These are phyloP conservation scores for Vanderwaltozyma tropicalis DNA, from an alignment of 805 yeast species.

Conservation along the genomic window DNA sequence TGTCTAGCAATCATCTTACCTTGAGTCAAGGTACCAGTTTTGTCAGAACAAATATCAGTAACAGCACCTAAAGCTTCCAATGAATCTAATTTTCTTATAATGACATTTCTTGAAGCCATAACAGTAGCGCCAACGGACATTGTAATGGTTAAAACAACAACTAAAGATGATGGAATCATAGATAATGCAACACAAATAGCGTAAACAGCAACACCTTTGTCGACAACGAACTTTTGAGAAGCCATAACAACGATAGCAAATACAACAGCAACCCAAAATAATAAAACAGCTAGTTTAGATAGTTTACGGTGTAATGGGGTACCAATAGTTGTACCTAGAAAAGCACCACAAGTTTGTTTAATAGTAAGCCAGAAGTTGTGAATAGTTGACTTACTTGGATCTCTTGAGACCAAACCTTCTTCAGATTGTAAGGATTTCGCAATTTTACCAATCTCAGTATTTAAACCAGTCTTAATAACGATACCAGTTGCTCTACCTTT, in stretches of 20 bases:
- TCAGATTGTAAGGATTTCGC: slow-evolving; percentile 61
- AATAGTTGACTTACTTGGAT: slow-evolving; percentile 34
- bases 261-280: slow-evolving; percentile 70
- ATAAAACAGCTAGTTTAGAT: slow-evolving; percentile 62
- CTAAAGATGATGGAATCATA: slow-evolving; percentile 96
- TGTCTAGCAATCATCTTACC: slow-evolving; percentile 85
- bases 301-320: slow-evolving; percentile 74
- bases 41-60: slow-evolving; percentile 85
- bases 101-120: slow-evolving; percentile 91
- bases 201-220: slow-evolving; percentile 72
- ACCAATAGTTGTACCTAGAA: slow-evolving; percentile 67
- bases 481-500: slow-evolving; percentile 91
- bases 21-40: slow-evolving; percentile 83
- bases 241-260: slow-evolving; percentile 84
- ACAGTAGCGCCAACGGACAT: slow-evolving; percentile 91
- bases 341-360: slow-evolving; percentile 49
- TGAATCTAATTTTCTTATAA: slow-evolving; percentile 84
- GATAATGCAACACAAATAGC: slow-evolving; percentile 95
- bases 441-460: slow-evolving; percentile 90
- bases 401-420: slow-evolving; percentile 21
- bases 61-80: slow-evolving; percentile 93
- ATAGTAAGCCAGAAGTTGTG: slow-evolving; percentile 33
- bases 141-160: slow-evolving; percentile 94
- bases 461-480: slow-evolving; percentile 81
- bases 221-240: slow-evolving; percentile 65